Evolutionary conservation across 2,329 filamentous ascomycete genomes (phyloP).

Genomic region (Parafenestella ontariensis): DNA sequence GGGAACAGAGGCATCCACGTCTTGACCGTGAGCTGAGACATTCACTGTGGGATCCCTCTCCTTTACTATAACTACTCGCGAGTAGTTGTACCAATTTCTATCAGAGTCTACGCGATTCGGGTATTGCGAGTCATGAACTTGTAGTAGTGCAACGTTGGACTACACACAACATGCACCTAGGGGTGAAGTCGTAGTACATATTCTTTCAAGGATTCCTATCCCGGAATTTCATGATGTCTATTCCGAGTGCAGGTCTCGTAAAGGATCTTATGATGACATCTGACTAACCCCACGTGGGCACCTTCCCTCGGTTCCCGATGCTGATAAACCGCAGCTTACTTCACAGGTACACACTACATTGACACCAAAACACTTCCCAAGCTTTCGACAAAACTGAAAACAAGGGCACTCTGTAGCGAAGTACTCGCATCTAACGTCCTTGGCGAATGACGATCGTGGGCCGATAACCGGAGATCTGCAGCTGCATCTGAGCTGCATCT

Average conservation of each 20-base stretch:
- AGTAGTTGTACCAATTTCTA: neutral
- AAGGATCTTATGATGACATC: neutral
- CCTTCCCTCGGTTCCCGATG: neutral
- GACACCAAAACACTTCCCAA: neutral
- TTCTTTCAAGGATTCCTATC: neutral
- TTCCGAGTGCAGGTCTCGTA: neutral
- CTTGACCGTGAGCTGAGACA: neutral
- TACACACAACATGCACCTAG: neutral
- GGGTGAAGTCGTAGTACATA: neutral
- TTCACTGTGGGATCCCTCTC: neutral
- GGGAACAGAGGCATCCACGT: slow-evolving; percentile 11
- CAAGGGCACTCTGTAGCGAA: neutral
- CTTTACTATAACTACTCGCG: neutral
- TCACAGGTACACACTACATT: neutral
- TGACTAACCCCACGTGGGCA: neutral
- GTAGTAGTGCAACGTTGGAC: neutral
- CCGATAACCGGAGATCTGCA: slow-evolving; percentile 2
- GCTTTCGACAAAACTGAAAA: neutral
- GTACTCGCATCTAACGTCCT: neutral
- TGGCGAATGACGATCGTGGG: neutral
- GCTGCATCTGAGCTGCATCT: neutral
- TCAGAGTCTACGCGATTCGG: neutral
- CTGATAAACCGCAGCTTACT: neutral
- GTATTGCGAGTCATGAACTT: neutral
- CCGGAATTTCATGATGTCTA: neutral